Conservation (phyloP, 495 filamentous ascomycete genomes). For the Penicillium bovifimosum region DNA sequence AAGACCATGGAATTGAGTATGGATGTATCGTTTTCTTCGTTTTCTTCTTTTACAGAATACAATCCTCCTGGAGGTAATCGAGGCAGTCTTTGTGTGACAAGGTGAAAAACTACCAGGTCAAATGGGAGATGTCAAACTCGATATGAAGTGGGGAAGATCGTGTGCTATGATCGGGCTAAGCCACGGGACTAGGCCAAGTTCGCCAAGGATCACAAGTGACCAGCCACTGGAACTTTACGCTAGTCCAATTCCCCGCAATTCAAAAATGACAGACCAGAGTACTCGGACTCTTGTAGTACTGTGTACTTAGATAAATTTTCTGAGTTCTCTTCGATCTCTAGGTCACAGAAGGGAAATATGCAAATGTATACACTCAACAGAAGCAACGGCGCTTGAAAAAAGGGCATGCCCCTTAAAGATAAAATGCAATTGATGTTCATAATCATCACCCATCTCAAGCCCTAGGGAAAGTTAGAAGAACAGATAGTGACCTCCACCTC, state of each 20-base stretch:
- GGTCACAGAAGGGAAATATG: not conserved
- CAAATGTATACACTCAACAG: not conserved
- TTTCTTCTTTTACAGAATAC: too few relatives aligned
- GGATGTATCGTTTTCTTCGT: not conserved
- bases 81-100: too few relatives aligned
- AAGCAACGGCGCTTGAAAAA: not conserved
- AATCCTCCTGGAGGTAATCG: too few relatives aligned
- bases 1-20: not conserved
- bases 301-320: not conserved
- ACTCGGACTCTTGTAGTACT: not conserved
- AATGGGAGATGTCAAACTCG: too few relatives aligned
- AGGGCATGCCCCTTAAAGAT: not conserved
- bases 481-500: not conserved
- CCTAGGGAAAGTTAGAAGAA: not conserved
- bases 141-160: too few relatives aligned
- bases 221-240: not conserved
- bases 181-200: not conserved
- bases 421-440: conserved; percentile 3
- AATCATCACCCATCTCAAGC: not conserved
- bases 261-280: not conserved
- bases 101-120: too few relatives aligned
- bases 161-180: too few relatives aligned
- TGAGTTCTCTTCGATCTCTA: not conserved
- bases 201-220: not conserved
- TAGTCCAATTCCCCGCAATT: not conserved